These are phyloP conservation scores for Lichtheimia ramosa DNA, from an alignment of 371 early-diverging fungal species.

Conservation along the genomic window DNA sequence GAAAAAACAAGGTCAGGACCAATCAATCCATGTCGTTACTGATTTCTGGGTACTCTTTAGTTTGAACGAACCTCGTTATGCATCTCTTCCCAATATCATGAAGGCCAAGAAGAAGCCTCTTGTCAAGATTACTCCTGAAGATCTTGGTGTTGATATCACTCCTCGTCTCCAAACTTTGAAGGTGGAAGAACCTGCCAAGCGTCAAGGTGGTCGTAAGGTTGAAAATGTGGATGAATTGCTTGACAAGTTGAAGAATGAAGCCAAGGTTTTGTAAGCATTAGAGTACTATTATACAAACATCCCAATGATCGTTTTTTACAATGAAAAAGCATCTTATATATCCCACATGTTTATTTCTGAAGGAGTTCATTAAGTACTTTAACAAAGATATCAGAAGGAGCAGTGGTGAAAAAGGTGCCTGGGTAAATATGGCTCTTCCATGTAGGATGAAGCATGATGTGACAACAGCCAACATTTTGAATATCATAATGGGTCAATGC, in stretches of 20 bases:
- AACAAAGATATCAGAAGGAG: constrained; percentile 65
- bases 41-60: constrained; percentile 33
- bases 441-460: constrained; percentile 78
- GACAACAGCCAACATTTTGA: constrained; percentile 81
- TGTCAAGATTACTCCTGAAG: constrained; percentile 74
- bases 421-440: constrained; percentile 91
- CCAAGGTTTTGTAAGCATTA: constrained; percentile 47
- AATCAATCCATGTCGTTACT: background rate
- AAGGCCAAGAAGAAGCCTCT: constrained; percentile 99
- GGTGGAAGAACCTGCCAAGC: constrained; percentile 93
- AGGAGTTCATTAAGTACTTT: constrained; percentile 31
- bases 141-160: constrained; percentile 84
- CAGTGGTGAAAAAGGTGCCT: constrained; percentile 81
- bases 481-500: constrained; percentile 72
- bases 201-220: constrained; percentile 93
- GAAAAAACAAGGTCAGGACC: background rate
- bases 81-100: constrained; percentile 95
- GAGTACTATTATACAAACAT: no score
- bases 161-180: constrained; percentile 83
- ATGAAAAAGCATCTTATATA: constrained; percentile 3
- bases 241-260: constrained; percentile 81
- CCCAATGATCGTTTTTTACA: background rate
- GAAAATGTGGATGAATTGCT: constrained; percentile 93
- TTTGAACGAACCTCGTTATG: constrained; percentile 95
- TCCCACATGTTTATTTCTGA: background rate